phyloP scores from a whole-genome alignment of 164 flowering plant genomes.

The Buxus sempervirens region DNA sequence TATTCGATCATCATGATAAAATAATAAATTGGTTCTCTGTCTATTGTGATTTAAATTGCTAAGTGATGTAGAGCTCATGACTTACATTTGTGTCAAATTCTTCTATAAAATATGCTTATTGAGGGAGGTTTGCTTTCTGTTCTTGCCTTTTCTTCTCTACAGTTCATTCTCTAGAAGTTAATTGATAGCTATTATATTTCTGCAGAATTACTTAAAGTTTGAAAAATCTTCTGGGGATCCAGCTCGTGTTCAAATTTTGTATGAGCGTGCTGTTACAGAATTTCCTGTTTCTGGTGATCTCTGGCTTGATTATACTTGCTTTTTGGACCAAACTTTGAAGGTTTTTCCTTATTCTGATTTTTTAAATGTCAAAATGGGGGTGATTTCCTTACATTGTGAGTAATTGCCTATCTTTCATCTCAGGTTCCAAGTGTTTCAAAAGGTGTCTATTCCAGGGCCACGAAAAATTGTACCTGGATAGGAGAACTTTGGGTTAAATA shows the following conservation, averaged over 20 bases:
- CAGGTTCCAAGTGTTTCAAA: slow-evolving; percentile 61
- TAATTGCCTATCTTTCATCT: slow-evolving; percentile 10
- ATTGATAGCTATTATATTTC: slow-evolving; percentile 1
- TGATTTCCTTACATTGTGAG: neutral
- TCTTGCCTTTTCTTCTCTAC: neutral
- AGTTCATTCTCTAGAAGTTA: neutral
- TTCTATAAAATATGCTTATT: too few relatives aligned
- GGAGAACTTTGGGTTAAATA: slow-evolving; percentile 84
- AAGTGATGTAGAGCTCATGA: too few relatives aligned
- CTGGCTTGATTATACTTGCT: slow-evolving; percentile 81
- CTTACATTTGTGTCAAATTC: too few relatives aligned
- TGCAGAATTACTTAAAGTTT: slow-evolving; percentile 81
- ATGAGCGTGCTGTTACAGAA: slow-evolving; percentile 87
- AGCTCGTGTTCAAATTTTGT: slow-evolving; percentile 75
- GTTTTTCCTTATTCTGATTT: slow-evolving; percentile 30
- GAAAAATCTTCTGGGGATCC: slow-evolving; percentile 64
- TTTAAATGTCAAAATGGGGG: neutral
- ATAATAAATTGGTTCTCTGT: too few relatives aligned
- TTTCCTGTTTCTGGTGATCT: slow-evolving; percentile 81
- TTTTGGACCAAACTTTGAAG: slow-evolving; percentile 82
- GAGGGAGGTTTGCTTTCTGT: too few relatives aligned
- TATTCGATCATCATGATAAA: too few relatives aligned
- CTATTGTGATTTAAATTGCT: too few relatives aligned
- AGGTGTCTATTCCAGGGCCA: slow-evolving; percentile 68
- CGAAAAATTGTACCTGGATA: slow-evolving; percentile 83